Evolutionary conservation across 192 early-diverging fungal species (phyloP), one percentile per base, ranked within the genome.

Genomic region (Rhizoclosmatium globosum): DNA sequence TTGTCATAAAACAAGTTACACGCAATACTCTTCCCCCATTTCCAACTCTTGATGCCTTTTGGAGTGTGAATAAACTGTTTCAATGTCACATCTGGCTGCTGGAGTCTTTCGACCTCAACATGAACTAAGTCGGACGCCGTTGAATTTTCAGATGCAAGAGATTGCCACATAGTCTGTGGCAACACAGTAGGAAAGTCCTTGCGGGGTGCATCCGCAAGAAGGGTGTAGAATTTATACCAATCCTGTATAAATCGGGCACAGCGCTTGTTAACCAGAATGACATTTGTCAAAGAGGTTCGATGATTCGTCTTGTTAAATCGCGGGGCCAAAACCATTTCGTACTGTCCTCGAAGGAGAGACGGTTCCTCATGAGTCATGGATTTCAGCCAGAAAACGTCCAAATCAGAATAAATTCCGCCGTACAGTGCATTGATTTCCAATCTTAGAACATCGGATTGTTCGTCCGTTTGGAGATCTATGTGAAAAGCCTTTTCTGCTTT

Each of bases 331-430:
- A 53, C 50, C 50, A 17, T 17, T 17, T 53, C 50, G 17, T 53
- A 17, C 6, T 53, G 9, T 13, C 9, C 17, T 17, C 6, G 50
- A 31, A 31, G 31, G 17, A 17, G 50, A 7, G 6, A 17, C 17
- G 6, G 6, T 17, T 13, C 50, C 6, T 17, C 50, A 7, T 17
- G 50, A 68, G 89, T 85, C 4, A 90, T 58, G 7, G 85, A 66
- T 65, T 82, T 83, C 31, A 85, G 19, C 7, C 84, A 76, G 31
- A 89, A 77, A 1, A 88, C 79, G 70, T 90, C 89, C 46, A 90
- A 53, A 78, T 90, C 89, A 3, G 88, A 67, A 45, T 90, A 90
- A n/a, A 90, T 88, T 9, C 89, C 89, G 41, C 89, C 89, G 48
- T 69, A 85, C 38, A 79, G 53, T 19, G 77, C 45, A 19, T 90